Base-by-base conservation (phyloP, 2,329 filamentous ascomycete genomes). In the Pseudogymnoascus sp. region DNA sequence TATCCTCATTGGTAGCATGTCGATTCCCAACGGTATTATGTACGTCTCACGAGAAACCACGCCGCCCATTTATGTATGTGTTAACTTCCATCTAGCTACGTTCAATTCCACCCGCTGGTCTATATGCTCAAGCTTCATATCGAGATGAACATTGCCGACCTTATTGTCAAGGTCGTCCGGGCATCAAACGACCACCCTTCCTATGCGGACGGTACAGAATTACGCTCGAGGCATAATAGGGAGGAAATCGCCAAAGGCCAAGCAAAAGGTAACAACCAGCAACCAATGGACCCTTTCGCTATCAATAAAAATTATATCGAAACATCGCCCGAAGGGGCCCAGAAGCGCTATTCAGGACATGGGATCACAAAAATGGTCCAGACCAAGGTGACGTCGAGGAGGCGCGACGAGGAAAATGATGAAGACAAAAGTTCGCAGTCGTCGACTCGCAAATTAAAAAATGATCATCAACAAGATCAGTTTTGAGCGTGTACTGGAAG, bases 81-180 rank as follows among this genome's bases (percentile, higher is more conserved):
- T n/a, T 39, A 8, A 39, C 16, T 39, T 7, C 38, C 67, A 55
- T 64, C 72, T 63, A 71, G 73, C 7, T 70, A 69, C 66, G 69
- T 74, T 31, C 72, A 74, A 59, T 74, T 74, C 68, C 73, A 75
- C 63, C 72, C 73, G 0, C 71, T 75, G 19, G 69, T 69, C n/a
- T 75, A 75, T 68, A 74, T 74, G 61, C 71, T 75, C 45, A 75
- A 71, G 60, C 72, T 75, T 60, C 74, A 76, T 66, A 75, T 75
- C 59, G 74, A 76, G 66, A 73, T 75, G 72, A 71, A 69, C 66
- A 76, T 76, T 73, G 73, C 74, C 5, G 70, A 70, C 1, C 69
- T 76, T 6, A 72, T 76, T 61, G 70, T 72, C 19, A 55, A 55
- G 19, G 31, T 55, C 19, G 45, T 39, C n/a, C 38, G 38, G 38